Conservation (phyloP, 768 basidiomycete genomes). For the Thelephora aurantiotincta region DNA sequence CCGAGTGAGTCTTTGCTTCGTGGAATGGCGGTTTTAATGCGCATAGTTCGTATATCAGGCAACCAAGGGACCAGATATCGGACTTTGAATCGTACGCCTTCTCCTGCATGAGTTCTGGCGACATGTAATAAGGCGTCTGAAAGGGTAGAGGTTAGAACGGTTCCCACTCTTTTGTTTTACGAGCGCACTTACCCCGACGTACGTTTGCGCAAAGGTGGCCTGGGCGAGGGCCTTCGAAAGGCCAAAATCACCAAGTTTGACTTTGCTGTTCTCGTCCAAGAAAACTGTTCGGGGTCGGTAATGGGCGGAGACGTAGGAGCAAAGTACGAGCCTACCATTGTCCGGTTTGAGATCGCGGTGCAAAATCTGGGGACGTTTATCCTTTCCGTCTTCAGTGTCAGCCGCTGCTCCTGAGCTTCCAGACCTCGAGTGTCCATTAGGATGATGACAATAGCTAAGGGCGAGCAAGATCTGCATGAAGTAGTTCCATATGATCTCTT, state of each 20-base stretch:
- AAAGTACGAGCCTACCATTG: constrained; percentile 55
- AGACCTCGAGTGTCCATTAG: constrained; percentile 32
- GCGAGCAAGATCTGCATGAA: constrained; percentile 89
- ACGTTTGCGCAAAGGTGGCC: constrained; percentile 87
- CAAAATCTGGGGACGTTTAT: constrained; percentile 60
- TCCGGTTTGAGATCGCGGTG: constrained; percentile 97
- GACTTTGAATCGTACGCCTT: constrained; percentile 96
- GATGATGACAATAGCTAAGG: constrained; percentile 86
- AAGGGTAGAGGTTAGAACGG: not conserved
- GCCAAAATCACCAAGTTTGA: constrained; percentile 96
- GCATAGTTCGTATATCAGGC: constrained; percentile 92
- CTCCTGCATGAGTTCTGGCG: constrained; percentile 94
- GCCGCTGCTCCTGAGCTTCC: constrained; percentile 22
- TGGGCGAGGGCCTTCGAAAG: constrained; percentile 84
- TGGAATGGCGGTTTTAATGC: constrained; percentile 89
- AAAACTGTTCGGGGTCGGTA: constrained; percentile 47
- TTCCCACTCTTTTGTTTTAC: not conserved
- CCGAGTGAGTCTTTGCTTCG: constrained; percentile 80
- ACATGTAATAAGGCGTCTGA: constrained; percentile 99
- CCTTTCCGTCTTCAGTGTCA: constrained; percentile 25
- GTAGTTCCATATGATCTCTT: constrained; percentile 93
- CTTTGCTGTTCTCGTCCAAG: constrained; percentile 66
- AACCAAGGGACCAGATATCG: constrained; percentile 97
- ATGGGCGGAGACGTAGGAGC: not conserved
- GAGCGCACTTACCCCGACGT: constrained; percentile 68